Conservation (phyloP, 2,329 filamentous ascomycete genomes). For the Cordyceps farinosa region DNA sequence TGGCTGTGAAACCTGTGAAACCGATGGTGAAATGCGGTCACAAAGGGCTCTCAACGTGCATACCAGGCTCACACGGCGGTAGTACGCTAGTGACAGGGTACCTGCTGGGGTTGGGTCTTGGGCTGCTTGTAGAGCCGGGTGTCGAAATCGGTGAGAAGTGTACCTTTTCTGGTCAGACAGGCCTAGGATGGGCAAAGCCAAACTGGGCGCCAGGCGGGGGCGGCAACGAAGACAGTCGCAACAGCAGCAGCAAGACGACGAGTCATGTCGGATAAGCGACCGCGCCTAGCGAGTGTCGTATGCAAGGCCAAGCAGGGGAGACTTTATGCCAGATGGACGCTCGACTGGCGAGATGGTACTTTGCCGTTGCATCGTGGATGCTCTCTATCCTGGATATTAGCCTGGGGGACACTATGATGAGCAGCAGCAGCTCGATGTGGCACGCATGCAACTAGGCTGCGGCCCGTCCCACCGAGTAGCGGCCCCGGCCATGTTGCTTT, state of each 20-base stretch:
- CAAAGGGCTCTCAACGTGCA: background rate
- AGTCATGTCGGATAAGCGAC: background rate
- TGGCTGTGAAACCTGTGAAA: slow-evolving; percentile 19
- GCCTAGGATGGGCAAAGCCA: background rate
- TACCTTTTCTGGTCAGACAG: background rate
- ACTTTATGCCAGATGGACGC: background rate
- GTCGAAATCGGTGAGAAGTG: slow-evolving; percentile 14
- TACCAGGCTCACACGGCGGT: background rate
- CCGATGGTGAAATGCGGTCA: slow-evolving; percentile 1
- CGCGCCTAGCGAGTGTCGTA: background rate
- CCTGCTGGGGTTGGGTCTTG: slow-evolving; percentile 4
- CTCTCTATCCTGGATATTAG: background rate
- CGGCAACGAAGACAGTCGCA: background rate
- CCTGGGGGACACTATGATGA: background rate
- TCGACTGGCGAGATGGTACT: background rate
- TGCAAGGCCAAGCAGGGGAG: background rate
- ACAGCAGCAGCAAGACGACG: background rate
- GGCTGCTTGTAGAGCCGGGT: background rate
- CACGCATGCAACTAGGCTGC: background rate
- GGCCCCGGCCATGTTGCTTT: background rate
- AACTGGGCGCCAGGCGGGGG: background rate
- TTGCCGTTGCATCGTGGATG: background rate
- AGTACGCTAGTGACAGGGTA: background rate
- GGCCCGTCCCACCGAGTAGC: background rate
- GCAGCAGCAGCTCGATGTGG: background rate